A percentile compares a stretch with the other conserved stretches of the same genome.
Evolutionary conservation across 2,329 filamentous ascomycete genomes (phyloP).

Genomic region (Helotiales sp.): DNA sequence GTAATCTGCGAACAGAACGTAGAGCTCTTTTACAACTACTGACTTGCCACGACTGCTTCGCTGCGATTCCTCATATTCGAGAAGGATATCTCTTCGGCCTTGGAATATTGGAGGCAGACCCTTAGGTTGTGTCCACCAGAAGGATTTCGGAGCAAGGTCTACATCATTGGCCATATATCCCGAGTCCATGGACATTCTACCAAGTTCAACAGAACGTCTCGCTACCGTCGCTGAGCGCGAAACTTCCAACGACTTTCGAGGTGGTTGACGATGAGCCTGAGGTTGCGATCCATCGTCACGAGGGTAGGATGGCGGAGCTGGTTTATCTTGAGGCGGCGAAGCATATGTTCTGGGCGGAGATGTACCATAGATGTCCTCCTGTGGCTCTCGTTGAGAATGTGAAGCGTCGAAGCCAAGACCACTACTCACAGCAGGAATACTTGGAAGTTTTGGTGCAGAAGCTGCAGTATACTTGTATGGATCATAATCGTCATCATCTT

Average conservation of each 20-base stretch:
- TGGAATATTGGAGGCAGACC: slow-evolving; percentile 80
- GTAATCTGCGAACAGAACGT: slow-evolving; percentile 92
- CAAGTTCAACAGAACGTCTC: slow-evolving; percentile 65
- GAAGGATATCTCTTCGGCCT: slow-evolving; percentile 78
- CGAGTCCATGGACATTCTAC: slow-evolving; percentile 72
- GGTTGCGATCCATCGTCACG: slow-evolving; percentile 39
- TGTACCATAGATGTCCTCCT: slow-evolving; percentile 37
- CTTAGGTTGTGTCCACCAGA: slow-evolving; percentile 87
- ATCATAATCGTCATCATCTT: slow-evolving; percentile 72
- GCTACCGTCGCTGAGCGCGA: slow-evolving; percentile 49
- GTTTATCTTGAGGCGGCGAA: slow-evolving; percentile 38
- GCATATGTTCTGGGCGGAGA: slow-evolving; percentile 35
- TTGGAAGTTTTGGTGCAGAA: slow-evolving; percentile 6
- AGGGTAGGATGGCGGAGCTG: slow-evolving; percentile 47
- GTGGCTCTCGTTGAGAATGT: slow-evolving; percentile 24
- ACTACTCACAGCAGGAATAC: slow-evolving; percentile 6
- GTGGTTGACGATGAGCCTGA: slow-evolving; percentile 35
- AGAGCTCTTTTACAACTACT: slow-evolving; percentile 75
- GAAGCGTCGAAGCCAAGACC: slow-evolving; percentile 6
- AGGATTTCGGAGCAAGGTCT: slow-evolving; percentile 70
- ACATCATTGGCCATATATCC: slow-evolving; percentile 87
- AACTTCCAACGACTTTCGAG: slow-evolving; percentile 65
- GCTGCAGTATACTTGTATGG: slow-evolving; percentile 57
- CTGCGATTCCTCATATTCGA: slow-evolving; percentile 77
- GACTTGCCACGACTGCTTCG: slow-evolving; percentile 69